Conservation (phyloP, 2,329 filamentous ascomycete species). For the Monilinia laxa region DNA sequence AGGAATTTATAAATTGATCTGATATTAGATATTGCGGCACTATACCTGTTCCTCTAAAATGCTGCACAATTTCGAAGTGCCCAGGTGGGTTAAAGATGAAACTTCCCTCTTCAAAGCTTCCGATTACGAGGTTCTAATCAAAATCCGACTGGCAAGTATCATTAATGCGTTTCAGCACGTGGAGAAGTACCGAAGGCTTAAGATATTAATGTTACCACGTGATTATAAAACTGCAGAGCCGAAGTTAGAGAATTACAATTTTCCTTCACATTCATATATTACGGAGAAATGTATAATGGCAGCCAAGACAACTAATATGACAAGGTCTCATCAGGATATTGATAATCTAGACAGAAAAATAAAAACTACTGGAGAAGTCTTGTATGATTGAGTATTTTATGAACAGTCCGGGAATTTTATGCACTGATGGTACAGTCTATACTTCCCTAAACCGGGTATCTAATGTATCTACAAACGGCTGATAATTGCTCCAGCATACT, state of each 20-base stretch:
- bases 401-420: slow-evolving; percentile 10
- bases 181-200: slow-evolving; percentile 1
- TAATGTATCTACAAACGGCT: slow-evolving; percentile 41
- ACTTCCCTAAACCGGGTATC: slow-evolving; percentile 33
- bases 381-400: slow-evolving; percentile 33
- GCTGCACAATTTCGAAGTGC: not conserved
- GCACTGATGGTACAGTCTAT: slow-evolving; percentile 39
- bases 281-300: not conserved
- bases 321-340: not conserved
- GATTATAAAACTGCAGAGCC: not conserved
- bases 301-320: not conserved
- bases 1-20: not conserved
- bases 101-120: not conserved
- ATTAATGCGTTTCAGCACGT: slow-evolving; percentile 17
- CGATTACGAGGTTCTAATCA: not conserved
- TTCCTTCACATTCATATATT: too few relatives aligned
- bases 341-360: not conserved
- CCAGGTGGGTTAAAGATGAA: not conserved
- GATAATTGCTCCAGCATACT: slow-evolving; percentile 94
- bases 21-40: not conserved
- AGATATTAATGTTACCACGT: slow-evolving; percentile 5
- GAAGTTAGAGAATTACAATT: too few relatives aligned
- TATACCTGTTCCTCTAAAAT: not conserved
- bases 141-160: slow-evolving; percentile 6
- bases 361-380: slow-evolving; percentile 9